phyloP scores from a whole-genome alignment of 2,329 filamentous ascomycete genomes.

The Pseudonectria foliicola region DNA sequence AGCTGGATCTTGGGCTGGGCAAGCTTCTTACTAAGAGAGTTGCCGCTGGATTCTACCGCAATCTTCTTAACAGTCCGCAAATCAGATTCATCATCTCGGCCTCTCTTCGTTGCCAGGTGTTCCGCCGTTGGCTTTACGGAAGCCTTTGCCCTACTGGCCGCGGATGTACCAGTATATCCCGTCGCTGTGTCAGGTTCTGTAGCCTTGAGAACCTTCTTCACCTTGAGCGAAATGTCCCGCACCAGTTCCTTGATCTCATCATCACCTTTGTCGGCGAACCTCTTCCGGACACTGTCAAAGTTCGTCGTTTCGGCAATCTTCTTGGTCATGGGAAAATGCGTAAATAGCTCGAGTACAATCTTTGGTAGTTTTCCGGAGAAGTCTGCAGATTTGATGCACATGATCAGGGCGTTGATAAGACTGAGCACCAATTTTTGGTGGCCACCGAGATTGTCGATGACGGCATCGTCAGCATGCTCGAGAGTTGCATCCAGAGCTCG shows the following conservation, averaged over 20 bases:
- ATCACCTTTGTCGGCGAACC: slow-evolving; percentile 59
- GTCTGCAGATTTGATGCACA: slow-evolving; percentile 45
- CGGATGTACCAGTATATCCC: slow-evolving; percentile 34
- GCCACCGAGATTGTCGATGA: slow-evolving; percentile 51
- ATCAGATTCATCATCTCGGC: slow-evolving; percentile 34
- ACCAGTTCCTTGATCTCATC: slow-evolving; percentile 56
- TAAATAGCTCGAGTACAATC: slow-evolving; percentile 52
- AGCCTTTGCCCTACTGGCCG: slow-evolving; percentile 30
- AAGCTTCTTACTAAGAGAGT: slow-evolving; percentile 34
- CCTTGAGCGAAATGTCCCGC: slow-evolving; percentile 45
- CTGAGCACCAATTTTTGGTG: slow-evolving; percentile 50
- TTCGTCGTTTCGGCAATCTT: slow-evolving; percentile 58
- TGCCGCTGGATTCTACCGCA: slow-evolving; percentile 31
- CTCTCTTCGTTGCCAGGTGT: slow-evolving; percentile 27
- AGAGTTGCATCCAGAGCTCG: slow-evolving; percentile 47
- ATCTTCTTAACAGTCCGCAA: slow-evolving; percentile 36
- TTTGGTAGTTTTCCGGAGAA: slow-evolving; percentile 48
- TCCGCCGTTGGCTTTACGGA: slow-evolving; percentile 24
- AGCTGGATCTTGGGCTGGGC: slow-evolving; percentile 28
- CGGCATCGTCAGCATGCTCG: slow-evolving; percentile 46
- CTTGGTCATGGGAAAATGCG: slow-evolving; percentile 54
- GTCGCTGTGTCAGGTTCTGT: slow-evolving; percentile 28
- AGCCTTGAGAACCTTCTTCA: slow-evolving; percentile 33
- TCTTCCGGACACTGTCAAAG: slow-evolving; percentile 56
- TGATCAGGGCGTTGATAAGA: slow-evolving; percentile 46